Conservation (phyloP, 305 asterid species). For the Salvia sclarea region DNA sequence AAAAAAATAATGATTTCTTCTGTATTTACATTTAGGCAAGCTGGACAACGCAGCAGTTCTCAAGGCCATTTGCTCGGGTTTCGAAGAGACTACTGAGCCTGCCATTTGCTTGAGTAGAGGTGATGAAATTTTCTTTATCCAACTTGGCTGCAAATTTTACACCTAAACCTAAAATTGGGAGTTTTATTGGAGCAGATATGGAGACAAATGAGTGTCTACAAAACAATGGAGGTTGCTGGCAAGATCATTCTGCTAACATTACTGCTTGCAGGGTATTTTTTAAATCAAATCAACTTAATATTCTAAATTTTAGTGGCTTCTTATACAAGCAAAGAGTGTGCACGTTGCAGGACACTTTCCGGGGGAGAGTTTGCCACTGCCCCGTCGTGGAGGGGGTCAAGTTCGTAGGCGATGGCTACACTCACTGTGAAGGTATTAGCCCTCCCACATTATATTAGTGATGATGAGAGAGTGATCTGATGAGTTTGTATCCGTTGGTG, state of each 20-base stretch:
- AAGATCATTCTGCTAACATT: constrained; percentile 59
- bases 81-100: constrained; percentile 94
- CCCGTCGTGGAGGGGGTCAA: constrained; percentile 78
- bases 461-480: neutral
- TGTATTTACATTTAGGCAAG: constrained; percentile 61
- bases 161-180: neutral
- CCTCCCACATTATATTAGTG: neutral
- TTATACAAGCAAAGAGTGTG: neutral
- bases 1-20: neutral
- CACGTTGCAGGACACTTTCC: constrained; percentile 69
- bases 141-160: neutral
- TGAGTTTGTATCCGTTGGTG: neutral
- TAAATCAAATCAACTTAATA: neutral
- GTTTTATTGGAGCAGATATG: constrained; percentile 46
- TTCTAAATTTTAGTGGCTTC: neutral
- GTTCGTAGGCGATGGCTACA: constrained; percentile 88
- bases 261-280: constrained; percentile 73
- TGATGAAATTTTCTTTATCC: constrained; percentile 31
- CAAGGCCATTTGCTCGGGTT: constrained; percentile 92
- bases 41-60: constrained; percentile 89
- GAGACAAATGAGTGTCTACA: constrained; percentile 78
- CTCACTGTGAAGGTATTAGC: constrained; percentile 69
- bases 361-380: constrained; percentile 88
- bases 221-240: constrained; percentile 93
- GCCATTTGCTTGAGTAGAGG: constrained; percentile 83